Evolutionary conservation across 2,329 filamentous ascomycete species (phyloP).

Genomic region (Emericellopsis cladophorae): DNA sequence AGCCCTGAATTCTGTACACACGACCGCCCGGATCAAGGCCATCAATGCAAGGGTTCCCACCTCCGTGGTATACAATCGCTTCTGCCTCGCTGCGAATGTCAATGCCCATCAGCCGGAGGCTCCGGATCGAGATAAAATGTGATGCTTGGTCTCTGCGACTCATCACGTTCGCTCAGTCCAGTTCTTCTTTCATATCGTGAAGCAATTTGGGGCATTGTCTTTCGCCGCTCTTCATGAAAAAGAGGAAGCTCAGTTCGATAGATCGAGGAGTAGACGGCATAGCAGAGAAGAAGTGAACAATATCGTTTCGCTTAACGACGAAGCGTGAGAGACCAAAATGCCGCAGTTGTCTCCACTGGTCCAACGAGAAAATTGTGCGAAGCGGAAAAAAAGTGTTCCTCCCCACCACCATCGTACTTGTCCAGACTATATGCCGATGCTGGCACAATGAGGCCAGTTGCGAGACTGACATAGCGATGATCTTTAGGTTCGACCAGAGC

Average conservation of each 20-base stretch:
- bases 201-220: slow-evolving; percentile 6
- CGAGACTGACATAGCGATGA: not conserved
- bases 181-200: slow-evolving; percentile 3
- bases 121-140: not conserved
- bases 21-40: not conserved
- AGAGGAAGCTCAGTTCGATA: slow-evolving; percentile 18
- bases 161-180: not conserved
- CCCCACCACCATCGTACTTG: not conserved
- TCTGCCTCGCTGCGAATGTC: not conserved
- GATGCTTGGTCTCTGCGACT: no score
- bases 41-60: not conserved
- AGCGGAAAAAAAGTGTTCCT: slow-evolving; percentile 8
- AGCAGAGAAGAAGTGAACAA: slow-evolving; percentile 12
- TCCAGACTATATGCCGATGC: not conserved
- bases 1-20: not conserved
- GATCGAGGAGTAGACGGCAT: slow-evolving; percentile 14
- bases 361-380: slow-evolving; percentile 14
- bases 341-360: slow-evolving; percentile 12
- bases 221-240: slow-evolving; percentile 7
- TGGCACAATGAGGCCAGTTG: not conserved
- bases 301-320: slow-evolving; percentile 10
- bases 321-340: slow-evolving; percentile 17
- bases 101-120: not conserved
- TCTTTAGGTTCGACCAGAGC: not conserved
- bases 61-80: not conserved